These are phyloP conservation scores for Pseudogymnoascus sp. DNA, from an alignment of 2,329 filamentous ascomycete genomes.

Conservation along the genomic window DNA sequence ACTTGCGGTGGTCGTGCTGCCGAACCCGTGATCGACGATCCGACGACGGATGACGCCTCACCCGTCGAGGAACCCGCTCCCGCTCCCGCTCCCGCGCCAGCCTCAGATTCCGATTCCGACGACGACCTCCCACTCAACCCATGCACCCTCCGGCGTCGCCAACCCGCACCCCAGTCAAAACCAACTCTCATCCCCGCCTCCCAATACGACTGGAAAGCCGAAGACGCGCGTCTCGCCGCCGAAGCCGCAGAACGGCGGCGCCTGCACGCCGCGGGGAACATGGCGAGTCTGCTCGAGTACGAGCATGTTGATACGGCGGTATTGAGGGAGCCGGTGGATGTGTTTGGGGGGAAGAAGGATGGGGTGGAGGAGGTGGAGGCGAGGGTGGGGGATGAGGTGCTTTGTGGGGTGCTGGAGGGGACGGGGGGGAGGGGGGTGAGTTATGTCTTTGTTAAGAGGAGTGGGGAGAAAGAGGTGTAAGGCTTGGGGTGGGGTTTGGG, in stretches of 20 bases:
- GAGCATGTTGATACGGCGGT: slow-evolving; percentile 40
- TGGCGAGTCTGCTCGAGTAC: slow-evolving; percentile 46
- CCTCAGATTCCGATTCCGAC: slow-evolving; percentile 4
- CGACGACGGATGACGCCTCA: slow-evolving; percentile 9
- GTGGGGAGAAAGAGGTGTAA: background rate
- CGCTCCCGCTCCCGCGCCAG: background rate
- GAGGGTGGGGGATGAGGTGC: slow-evolving; percentile 41
- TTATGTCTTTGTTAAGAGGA: slow-evolving; percentile 40
- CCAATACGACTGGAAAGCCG: slow-evolving; percentile 37
- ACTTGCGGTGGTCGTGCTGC: slow-evolving; percentile 48
- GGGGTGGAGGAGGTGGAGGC: slow-evolving; percentile 28
- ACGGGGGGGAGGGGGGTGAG: slow-evolving; percentile 32
- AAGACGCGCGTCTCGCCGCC: slow-evolving; percentile 35
- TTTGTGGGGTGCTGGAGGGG: slow-evolving; percentile 40
- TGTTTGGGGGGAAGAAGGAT: slow-evolving; percentile 25
- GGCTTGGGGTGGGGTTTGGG: background rate
- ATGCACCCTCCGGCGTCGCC: slow-evolving; percentile 10
- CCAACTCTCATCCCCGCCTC: slow-evolving; percentile 32
- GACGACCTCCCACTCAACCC: slow-evolving; percentile 18
- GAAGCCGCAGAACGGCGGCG: slow-evolving; percentile 22
- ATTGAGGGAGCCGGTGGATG: slow-evolving; percentile 27
- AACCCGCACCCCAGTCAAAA: slow-evolving; percentile 25
- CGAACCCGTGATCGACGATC: slow-evolving; percentile 15
- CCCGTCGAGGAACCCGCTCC: background rate
- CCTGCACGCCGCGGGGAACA: slow-evolving; percentile 25